Base-by-base conservation (phyloP, 176 grass and related monocot species). In the Poa annua region DNA sequence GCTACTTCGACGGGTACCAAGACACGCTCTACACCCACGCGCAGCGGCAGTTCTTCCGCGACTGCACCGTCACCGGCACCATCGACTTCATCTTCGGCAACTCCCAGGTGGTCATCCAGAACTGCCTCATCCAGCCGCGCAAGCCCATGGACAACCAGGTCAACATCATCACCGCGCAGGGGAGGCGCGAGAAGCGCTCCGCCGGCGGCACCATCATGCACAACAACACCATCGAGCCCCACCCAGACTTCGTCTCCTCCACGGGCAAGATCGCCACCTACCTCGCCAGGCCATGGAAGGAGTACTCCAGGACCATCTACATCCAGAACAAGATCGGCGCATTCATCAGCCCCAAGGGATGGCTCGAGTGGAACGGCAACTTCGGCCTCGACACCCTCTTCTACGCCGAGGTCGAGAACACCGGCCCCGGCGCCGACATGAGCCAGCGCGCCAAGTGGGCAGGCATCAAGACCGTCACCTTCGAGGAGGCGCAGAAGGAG, bases 271-370 rank as follows among this genome's bases (percentile, higher is more conserved):
- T 91, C 38, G 20, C 21, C 16, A 91, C 84, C 4, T 98, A 95
- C 92, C 91, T 98, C 7, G 92, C 92, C 2, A 68, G 96, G 7
- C 96, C 96, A 0, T 98, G 96, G 96, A 98, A 92, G 89, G 85
- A 90, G 35, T 98, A 85, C 85, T 98, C 96, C 6, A 47, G 96
- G 24, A 95, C 96, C 20, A 53, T 98, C 20, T 84, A 72, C 82
- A 69, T 98, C 79, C 92, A 98, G 76, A 91, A 90, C 81, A 85
- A 93, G 56, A 79, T 98, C 4, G 96, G 90, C 0, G 96, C 88
- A 1, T 71, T 98, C 57, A 88, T 98, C 88, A 71, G 88, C 70
- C 85, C 91, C 15, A 69, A 80, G 36, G 96, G 96, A 0, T 98
- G 92, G 96, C 85, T 93, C 20, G 92, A 94, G n/a, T 95, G 96